Percentiles rank a stretch among this genome's conserved stretches.
Evolutionary conservation across 768 basidiomycete genomes (phyloP).

Genomic region (Dioszegia hungarica): DNA sequence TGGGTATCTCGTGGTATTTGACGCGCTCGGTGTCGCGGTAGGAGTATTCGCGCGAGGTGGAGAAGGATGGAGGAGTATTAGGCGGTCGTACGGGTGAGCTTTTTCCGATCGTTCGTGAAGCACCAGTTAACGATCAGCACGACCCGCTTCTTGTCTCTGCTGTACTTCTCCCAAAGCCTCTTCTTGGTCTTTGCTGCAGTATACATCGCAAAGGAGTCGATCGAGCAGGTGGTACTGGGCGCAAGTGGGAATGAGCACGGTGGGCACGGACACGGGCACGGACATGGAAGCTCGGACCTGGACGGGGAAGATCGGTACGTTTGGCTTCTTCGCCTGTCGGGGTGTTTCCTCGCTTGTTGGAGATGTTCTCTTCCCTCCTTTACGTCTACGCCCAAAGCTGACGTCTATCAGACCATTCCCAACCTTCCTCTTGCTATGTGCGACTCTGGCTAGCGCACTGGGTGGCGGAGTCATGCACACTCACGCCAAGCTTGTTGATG

Average conservation of each 20-base stretch:
- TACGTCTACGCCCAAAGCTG: no score
- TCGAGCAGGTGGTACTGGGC: slow-evolving; percentile 77
- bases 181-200: slow-evolving; percentile 91
- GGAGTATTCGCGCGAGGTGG: slow-evolving; percentile 44
- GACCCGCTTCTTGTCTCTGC: slow-evolving; percentile 49
- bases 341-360: background rate
- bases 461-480: slow-evolving; percentile 46
- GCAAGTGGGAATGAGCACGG: slow-evolving; percentile 51
- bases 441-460: slow-evolving; percentile 31
- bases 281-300: slow-evolving; percentile 47
- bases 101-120: background rate
- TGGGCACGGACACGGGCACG: slow-evolving; percentile 56
- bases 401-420: slow-evolving; percentile 34
- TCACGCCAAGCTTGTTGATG: slow-evolving; percentile 50
- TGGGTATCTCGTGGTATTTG: slow-evolving; percentile 95
- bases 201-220: slow-evolving; percentile 94
- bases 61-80: slow-evolving; percentile 41
- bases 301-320: slow-evolving; percentile 40
- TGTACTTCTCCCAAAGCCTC: slow-evolving; percentile 80
- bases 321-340: background rate
- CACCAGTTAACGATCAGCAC: slow-evolving; percentile 9
- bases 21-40: slow-evolving; percentile 72
- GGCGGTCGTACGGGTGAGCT: slow-evolving; percentile 62
- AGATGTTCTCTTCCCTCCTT: no score
- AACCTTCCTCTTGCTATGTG: slow-evolving; percentile 27